Evolutionary conservation across 768 basidiomycete genomes (phyloP), one percentile per base, ranked within the genome.

Genomic region (Tremella yokohamensis): DNA sequence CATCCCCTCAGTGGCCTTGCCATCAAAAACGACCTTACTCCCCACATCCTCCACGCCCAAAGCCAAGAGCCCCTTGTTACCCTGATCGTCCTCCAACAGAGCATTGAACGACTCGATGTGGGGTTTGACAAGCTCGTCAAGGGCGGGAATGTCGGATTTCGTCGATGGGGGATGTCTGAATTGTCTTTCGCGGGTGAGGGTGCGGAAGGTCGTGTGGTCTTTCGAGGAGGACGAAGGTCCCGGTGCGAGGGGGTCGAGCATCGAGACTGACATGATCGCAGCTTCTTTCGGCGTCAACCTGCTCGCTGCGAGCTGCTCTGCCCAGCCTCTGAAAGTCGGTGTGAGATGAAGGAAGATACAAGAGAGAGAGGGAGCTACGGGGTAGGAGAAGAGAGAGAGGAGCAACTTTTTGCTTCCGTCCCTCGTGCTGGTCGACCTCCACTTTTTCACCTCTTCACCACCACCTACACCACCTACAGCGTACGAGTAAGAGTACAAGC

Each of bases 101-200:
- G 90, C 86, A 77, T 98, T 94, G 82, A 99, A 98, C 39, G 89
- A 91, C 76, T 97, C 88, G 61, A 98, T 84, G 74, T 97, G 93
- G 6, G 96, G 94, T 20, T 84, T 80, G 54, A 97, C 90, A 68
- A 97, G 89, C 77, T 94, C 89, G 66, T 96, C 90, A 60, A 98
- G 81, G 53, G 88, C 88, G 18, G 84, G 84, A 63, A 89, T 84
- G 12, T 85, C 84, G 20, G 87, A 83, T 19, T 83, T 83, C 40
- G 83, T 78, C 64, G 81, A 81, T 24, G 87, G 81, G 0, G 94
- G 96, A 57, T 85, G 81, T 76, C 83, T 82, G 78, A 96, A 96
- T 3, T 81, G 76, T 7, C 84, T 79, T 79, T 96, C 91, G 55
- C 93, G 83, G 25, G 80, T 80, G 51, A 93, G 82, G 3, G 92